Evolutionary conservation across 1,139 yeast species (phyloP).

Genomic region (Taphrina confusa): DNA sequence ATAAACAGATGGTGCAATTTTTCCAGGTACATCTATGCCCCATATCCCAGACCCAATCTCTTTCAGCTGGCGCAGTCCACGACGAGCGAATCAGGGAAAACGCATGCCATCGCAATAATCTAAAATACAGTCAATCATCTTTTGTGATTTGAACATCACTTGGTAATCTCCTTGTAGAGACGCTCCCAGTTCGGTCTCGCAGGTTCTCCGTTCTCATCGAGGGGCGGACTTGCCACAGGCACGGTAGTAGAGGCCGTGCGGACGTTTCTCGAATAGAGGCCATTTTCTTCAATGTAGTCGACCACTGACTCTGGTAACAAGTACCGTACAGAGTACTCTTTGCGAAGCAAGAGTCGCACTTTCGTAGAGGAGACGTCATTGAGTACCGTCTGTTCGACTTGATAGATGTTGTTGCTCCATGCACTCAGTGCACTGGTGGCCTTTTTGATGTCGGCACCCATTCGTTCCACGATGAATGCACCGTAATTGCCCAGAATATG

Average conservation of each 20-base stretch:
- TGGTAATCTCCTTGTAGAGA: constrained; percentile 26
- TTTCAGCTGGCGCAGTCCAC: no score
- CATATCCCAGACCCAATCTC: no score
- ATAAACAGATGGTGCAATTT: no score
- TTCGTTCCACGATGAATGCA: constrained; percentile 91
- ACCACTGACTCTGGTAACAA: constrained; percentile 91
- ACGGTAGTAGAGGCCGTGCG: neutral
- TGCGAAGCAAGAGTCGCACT: constrained; percentile 82
- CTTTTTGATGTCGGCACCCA: constrained; percentile 78
- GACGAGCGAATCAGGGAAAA: neutral
- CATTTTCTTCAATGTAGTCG: constrained; percentile 89
- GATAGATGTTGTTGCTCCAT: constrained; percentile 63
- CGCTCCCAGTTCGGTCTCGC: constrained; percentile 32
- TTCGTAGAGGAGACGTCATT: constrained; percentile 95
- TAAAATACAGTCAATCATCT: no score
- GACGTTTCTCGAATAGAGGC: constrained; percentile 54
- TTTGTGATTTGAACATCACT: neutral
- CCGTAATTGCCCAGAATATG: constrained; percentile 95
- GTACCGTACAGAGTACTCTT: constrained; percentile 97
- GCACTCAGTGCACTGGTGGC: constrained; percentile 46
- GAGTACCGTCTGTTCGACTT: constrained; percentile 91
- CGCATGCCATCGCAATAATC: neutral
- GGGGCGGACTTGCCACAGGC: neutral
- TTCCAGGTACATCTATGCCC: no score
- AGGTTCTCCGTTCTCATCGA: constrained; percentile 1